Evolutionary conservation across 2,329 filamentous ascomycete species (phyloP).

Genomic region (Colletotrichum abscissum): DNA sequence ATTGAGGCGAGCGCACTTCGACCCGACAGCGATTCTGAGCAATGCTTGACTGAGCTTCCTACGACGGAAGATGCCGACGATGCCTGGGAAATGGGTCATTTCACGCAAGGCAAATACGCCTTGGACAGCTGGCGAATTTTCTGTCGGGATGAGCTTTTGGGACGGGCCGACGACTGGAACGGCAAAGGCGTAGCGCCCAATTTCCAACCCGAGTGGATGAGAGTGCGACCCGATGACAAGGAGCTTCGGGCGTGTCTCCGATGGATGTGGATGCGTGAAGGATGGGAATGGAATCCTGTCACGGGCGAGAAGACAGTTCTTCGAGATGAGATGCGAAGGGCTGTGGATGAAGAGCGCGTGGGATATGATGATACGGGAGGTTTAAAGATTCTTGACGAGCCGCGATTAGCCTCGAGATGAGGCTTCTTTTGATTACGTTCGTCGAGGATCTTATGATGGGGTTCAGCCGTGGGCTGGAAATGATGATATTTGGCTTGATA

Average conservation of each 20-base stretch:
- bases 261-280: constrained; percentile 93
- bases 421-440: not conserved
- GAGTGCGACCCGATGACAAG: constrained; percentile 85
- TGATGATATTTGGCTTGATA: constrained; percentile 21
- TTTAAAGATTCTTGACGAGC: constrained; percentile 51
- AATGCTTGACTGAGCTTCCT: constrained; percentile 10
- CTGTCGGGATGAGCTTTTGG: constrained; percentile 82
- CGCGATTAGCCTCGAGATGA: not conserved
- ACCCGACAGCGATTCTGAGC: not conserved
- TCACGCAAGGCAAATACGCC: constrained; percentile 85
- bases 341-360: constrained; percentile 68
- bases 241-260: constrained; percentile 87
- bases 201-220: constrained; percentile 92
- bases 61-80: constrained; percentile 42
- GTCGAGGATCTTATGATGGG: not conserved
- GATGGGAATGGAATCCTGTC: constrained; percentile 81
- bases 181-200: constrained; percentile 61
- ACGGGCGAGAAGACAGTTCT: constrained; percentile 73
- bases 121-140: constrained; percentile 95
- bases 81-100: constrained; percentile 86
- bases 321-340: constrained; percentile 61
- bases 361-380: constrained; percentile 63
- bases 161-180: constrained; percentile 73
- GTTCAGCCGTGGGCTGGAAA: not conserved
- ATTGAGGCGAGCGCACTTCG: constrained; percentile 33